phyloP scores from a whole-genome alignment of 768 basidiomycete genomes.

The Gautieria morchelliformis region DNA sequence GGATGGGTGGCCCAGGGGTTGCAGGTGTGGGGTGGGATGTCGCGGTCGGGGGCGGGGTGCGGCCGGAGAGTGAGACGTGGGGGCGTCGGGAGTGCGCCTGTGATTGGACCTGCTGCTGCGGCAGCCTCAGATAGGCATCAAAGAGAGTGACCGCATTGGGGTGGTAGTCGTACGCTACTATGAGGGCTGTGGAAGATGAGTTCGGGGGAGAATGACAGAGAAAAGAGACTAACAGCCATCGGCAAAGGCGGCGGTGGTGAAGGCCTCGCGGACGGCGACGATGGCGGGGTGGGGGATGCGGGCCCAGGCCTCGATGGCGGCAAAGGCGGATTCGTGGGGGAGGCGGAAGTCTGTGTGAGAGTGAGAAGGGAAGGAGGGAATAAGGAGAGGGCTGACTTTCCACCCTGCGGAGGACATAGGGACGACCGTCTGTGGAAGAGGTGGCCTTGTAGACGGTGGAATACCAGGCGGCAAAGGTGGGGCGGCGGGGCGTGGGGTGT shows the following conservation, averaged over 20 bases:
- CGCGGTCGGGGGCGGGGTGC: too few relatives aligned
- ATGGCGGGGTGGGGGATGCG: conserved; percentile 79
- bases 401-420: conserved; percentile 73
- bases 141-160: conserved; percentile 74
- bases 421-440: conserved; percentile 62
- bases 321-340: conserved; percentile 72
- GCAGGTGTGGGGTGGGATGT: too few relatives aligned
- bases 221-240: conserved; percentile 82
- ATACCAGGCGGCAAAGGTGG: conserved; percentile 73
- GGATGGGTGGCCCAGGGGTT: conserved; percentile 33
- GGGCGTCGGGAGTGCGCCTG: too few relatives aligned
- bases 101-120: conserved; percentile 17
- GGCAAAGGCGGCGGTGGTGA: conserved; percentile 87
- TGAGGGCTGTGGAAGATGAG: conserved; percentile 48
- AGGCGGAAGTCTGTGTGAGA: conserved; percentile 64
- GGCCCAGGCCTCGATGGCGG: conserved; percentile 77
- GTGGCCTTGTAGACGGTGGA: conserved; percentile 80
- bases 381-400: conserved; percentile 52
- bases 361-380: too few relatives aligned
- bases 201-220: too few relatives aligned
- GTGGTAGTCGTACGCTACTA: conserved; percentile 87
- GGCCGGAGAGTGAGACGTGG: too few relatives aligned
- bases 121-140: conserved; percentile 65
- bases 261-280: conserved; percentile 78
- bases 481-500: conserved; percentile 33